phyloP scores from a whole-genome alignment of 306 rosid genomes.

The Cicer pinnatifidum region DNA sequence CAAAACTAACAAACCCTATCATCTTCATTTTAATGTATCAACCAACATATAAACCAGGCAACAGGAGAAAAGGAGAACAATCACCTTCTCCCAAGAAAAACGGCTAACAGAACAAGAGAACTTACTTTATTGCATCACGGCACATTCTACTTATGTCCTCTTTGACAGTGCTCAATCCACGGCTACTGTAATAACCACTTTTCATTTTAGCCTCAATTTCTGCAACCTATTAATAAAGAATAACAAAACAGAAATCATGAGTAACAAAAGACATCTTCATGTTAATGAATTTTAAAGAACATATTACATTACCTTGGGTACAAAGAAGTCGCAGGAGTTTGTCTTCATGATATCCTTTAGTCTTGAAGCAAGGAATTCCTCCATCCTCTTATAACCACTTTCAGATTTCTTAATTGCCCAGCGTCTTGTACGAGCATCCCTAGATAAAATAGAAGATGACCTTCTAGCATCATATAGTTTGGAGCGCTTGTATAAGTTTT shows the following conservation, averaged over 20 bases:
- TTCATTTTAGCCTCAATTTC: conserved; percentile 90
- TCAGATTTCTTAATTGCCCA: conserved; percentile 98
- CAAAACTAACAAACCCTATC: conserved; percentile 3
- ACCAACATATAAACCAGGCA: conserved; percentile 26
- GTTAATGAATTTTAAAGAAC: conserved; percentile 18
- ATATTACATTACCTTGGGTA: conserved; percentile 71
- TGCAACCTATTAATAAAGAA: conserved; percentile 66
- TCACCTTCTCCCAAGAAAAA: conserved; percentile 14
- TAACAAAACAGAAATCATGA: conserved; percentile 33
- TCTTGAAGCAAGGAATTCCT: conserved; percentile 84
- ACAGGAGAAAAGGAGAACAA: conserved; percentile 9
- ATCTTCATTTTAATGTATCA: conserved; percentile 30
- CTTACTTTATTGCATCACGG: conserved; percentile 96
- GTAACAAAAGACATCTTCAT: conserved; percentile 12
- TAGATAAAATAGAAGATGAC: conserved; percentile 96
- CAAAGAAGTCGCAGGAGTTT: conserved; percentile 80
- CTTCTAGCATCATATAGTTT: conserved; percentile 93
- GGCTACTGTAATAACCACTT: conserved; percentile 83
- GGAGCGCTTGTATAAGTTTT: conserved; percentile 90
- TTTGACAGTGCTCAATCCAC: conserved; percentile 85
- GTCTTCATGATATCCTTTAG: conserved; percentile 90
- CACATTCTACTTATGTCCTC: conserved; percentile 95
- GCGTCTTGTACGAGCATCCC: conserved; percentile 96
- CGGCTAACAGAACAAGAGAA: conserved; percentile 23
- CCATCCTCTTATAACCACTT: conserved; percentile 90